Evolutionary conservation across 2,329 filamentous ascomycete species (phyloP).

Genomic region (Emmonsiellopsis sp.): DNA sequence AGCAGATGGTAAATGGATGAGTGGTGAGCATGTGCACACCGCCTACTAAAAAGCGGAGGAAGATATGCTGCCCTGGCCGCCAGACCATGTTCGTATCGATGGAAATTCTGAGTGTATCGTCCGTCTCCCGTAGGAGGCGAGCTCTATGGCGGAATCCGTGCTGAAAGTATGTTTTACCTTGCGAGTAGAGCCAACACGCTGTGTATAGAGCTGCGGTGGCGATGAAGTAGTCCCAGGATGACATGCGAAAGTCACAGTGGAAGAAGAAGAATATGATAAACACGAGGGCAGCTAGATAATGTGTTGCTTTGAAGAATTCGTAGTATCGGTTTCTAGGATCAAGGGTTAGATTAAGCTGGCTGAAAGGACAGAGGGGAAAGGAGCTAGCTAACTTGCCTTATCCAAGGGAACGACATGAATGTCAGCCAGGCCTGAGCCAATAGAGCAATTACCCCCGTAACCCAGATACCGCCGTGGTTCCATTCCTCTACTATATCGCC

Average conservation of each 20-base stretch:
- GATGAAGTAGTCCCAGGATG: conserved; percentile 55
- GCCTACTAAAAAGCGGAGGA: conserved; percentile 43
- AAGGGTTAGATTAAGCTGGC: conserved; percentile 3
- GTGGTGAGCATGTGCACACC: conserved; percentile 38
- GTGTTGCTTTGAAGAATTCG: conserved; percentile 53
- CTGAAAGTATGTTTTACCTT: conserved; percentile 41
- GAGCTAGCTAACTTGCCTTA: conserved; percentile 14
- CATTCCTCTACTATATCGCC: conserved; percentile 39
- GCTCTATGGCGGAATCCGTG: conserved; percentile 41
- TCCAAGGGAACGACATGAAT: conserved; percentile 27
- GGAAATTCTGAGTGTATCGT: conserved; percentile 34
- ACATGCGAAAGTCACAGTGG: conserved; percentile 48
- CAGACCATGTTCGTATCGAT: conserved; percentile 40
- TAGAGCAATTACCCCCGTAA: conserved; percentile 48
- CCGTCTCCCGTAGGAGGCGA: conserved; percentile 30
- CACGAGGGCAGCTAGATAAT: conserved; percentile 43
- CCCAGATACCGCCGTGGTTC: conserved; percentile 39
- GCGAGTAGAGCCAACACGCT: conserved; percentile 37
- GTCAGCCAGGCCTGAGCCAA: conserved; percentile 47
- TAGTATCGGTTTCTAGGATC: conserved; percentile 43
- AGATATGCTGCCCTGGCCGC: conserved; percentile 47
- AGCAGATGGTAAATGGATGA: conserved; percentile 51
- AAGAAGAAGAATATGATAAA: conserved; percentile 52
- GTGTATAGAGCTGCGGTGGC: conserved; percentile 46
- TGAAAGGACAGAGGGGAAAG: not conserved